Evolutionary conservation across 148 eudicot genomes (phyloP), one percentile per base, ranked within the genome.

Genomic region (Bassia scoparia): DNA sequence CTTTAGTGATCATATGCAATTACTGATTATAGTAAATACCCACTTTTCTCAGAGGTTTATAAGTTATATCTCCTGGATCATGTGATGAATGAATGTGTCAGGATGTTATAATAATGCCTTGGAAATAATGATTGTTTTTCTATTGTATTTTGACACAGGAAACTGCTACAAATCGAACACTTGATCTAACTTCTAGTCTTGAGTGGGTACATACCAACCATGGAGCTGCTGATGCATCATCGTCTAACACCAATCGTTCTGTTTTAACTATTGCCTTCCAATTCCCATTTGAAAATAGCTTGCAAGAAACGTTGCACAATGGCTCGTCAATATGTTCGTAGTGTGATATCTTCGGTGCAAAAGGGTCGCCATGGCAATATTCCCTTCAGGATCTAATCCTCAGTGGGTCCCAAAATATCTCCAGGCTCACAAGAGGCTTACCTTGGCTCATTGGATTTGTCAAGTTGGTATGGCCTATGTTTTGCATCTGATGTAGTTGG

Each of bases 191-290:
- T 50, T 84, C 98, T 20, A 91, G 87, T 76, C 90, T 94, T 31
- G 98, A 81, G 97, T 89, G 38, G 90, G 90, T 77, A 87, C 92
- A 24, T 74, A 68, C 88, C 71, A 90, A 76, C 74, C 77, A 78
- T 56, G 78, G 81, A 34, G 64, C 81, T 27, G 84, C 76, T 53
- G 88, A 86, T 55, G 52, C 77, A 3, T 60, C 88, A 6, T 72
- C 88, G 3, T 73, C 81, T 54, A 80, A 76, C 53, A 84, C 64
- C 62, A 21, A 86, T 37, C 85, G 98, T 70, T 86, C 98, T 2
- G 94, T 94, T 60, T 73, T 95, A 68, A 95, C 97, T 13, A 92
- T 95, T 24, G 99, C 99, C 23, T 90, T 95, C 78, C 97, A 95
- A 78, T 92, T 95, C 72, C 92, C 97, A 14, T 90, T 87, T 75